Conservation (phyloP, 345 rosid species). For the Citrus cavaleriei region DNA sequence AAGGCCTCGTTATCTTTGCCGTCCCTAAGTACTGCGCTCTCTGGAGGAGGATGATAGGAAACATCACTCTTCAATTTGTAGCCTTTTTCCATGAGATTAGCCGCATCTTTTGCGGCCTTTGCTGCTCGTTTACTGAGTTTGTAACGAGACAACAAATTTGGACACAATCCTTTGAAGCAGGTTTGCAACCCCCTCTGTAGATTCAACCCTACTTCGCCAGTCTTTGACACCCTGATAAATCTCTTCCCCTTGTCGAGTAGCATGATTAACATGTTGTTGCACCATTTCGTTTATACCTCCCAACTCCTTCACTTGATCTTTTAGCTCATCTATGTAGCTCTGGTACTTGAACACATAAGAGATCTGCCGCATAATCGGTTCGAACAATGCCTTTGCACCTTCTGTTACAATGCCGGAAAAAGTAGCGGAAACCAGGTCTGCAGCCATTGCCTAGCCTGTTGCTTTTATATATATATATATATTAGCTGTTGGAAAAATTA, state of each 20-base stretch:
- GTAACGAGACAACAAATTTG: not conserved
- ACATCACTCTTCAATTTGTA: no score
- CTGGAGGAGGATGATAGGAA: no score
- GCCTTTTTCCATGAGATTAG: no score
- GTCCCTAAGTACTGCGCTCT: no score
- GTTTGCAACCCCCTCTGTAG: not conserved
- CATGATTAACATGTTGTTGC: not conserved
- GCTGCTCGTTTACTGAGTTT: not conserved
- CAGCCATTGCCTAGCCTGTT: not conserved
- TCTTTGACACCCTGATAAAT: no score
- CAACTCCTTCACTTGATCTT: not conserved
- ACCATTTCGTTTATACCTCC: not conserved
- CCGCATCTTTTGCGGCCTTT: no score
- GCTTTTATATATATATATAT: no score
- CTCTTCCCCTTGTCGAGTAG: no score
- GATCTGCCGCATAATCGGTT: not conserved
- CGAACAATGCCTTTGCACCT: not conserved
- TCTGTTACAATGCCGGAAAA: no score
- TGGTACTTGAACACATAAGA: not conserved
- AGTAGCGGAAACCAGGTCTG: no score
- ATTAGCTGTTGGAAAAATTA: no score
- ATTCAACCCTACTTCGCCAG: no score
- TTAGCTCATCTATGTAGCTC: not conserved
- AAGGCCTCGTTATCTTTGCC: not conserved
- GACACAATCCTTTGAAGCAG: not conserved